Evolutionary conservation across 2,329 filamentous ascomycete genomes (phyloP), one percentile per base, ranked within the genome.

Genomic region (Metarhizium robertsii): DNA sequence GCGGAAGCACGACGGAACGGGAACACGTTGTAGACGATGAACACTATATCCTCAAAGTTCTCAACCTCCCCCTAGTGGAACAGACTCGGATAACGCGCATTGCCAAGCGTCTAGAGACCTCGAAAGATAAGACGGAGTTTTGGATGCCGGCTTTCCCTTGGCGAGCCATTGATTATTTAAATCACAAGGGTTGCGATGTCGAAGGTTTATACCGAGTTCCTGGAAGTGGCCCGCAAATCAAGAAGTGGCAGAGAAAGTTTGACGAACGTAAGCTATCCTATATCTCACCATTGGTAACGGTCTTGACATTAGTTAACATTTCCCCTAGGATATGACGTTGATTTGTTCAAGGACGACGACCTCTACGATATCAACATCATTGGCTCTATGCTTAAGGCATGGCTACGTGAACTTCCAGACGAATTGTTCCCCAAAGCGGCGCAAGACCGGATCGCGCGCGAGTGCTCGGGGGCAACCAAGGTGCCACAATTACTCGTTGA

Each of bases 61-160:
- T 97, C 68, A 95, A 94, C 64, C 76, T 88, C 52, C 90, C 91
- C 1, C 75, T 97, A 34, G 79, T 95, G 30, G 87, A 96, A 68
- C 92, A 97, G 72, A 92, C 92, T 6, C 84, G 92, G n/a, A 77
- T 85, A 60, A 96, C 92, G 0, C 83, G 92, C 60, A 96, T 97
- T 67, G 95, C 91, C 7, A 95, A 92, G 71, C 84, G 87, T 34
- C 75, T 97, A 47, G 90, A 95, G 66, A 84, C 88, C 58, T 96
- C 92, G 10, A 83, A 86, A 59, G 92, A 97, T 67, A 96, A 96
- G 77, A 97, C 92, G 0, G 92, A 96, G 66, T 97, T 95, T 67
- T 97, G 92, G 92, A 96, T 97, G 92, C 92, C 92, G 13, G 89
- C 91, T 6, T 86, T 97, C 57, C 92, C 92, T 0, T 96, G 92